Evolutionary conservation across 2,329 filamentous ascomycete species (phyloP), one percentile per base, ranked within the genome.

Genomic region (Sporothrix phasma): DNA sequence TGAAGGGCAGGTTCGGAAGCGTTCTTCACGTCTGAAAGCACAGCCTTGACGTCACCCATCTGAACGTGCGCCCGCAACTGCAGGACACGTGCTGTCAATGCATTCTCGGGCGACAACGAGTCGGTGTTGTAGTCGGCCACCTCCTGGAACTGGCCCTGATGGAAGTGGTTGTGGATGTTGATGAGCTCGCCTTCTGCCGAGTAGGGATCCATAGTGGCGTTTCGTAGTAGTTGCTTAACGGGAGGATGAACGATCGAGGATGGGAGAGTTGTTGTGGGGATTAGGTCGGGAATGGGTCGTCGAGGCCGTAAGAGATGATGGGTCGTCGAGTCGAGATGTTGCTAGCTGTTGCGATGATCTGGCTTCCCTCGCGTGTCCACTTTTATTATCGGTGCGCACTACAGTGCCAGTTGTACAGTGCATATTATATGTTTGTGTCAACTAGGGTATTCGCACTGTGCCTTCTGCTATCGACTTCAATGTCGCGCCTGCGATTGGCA

Each of bases 61-160:
- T 92, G 92, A 71, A 96, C 85, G 73, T 88, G 88, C 49, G 93
- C 87, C 73, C 94, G 90, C 68, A 93, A 85, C 73, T 88, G 82
- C 64, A 97, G 84, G 51, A 96, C 79, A 65, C 87, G 87, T 46
- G 90, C 89, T 47, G 90, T 85, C 15, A 92, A 81, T 54, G 81
- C 81, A 78, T 97, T 97, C 71, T 88, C 85, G 68, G 86, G 70
- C 51, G 90, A 94, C 72, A 97, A 88, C 66, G 86, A 81, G 5
- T 88, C 86, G 49, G 86, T 88, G 76, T 95, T 88, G 77, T 92
- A 96, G 78, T 94, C 88, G 76, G 95, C 76, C 68, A 95, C 92
- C 73, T 88, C 82, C 73, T 90, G 84, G 81, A 90, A 96, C 80
- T 96, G 92, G 73, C 90, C 92, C 75, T 88, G 84, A 75, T 88